phyloP scores from a whole-genome alignment of 148 eudicot genomes.

The Chenopodium quinoa region DNA sequence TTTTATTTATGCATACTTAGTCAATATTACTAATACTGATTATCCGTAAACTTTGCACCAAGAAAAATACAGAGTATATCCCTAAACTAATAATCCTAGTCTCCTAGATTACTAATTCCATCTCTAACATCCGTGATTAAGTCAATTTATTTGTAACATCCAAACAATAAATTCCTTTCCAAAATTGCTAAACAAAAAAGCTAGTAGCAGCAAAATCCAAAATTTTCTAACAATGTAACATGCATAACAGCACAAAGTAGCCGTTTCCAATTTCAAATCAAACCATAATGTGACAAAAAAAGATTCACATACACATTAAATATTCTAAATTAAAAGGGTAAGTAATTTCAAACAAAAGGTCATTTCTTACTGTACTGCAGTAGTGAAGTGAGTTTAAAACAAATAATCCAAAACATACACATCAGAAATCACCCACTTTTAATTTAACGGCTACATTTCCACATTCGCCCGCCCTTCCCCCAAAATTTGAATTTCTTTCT shows the following conservation, averaged over 20 bases:
- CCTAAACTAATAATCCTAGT: too few species aligned
- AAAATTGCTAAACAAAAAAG: background rate
- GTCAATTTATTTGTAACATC: too few species aligned
- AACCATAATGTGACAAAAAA: conserved; percentile 3
- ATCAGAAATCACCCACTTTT: background rate
- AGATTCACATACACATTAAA: conserved; percentile 12
- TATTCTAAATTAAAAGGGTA: background rate
- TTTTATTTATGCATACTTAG: too few species aligned
- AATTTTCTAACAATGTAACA: background rate
- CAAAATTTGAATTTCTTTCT: conserved; percentile 29
- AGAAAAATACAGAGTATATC: too few species aligned
- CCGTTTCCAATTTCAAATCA: conserved; percentile 29
- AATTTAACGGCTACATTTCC: conserved; percentile 41
- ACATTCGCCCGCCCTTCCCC: conserved; percentile 28
- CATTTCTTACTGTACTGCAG: background rate
- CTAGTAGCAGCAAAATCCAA: background rate
- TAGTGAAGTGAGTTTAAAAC: background rate
- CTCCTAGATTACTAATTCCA: too few species aligned
- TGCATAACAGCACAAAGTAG: conserved; percentile 1
- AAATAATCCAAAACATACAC: background rate
- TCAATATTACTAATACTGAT: too few species aligned
- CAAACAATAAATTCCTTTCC: background rate
- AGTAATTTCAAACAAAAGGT: background rate
- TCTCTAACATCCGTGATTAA: too few species aligned
- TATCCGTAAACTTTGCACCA: too few species aligned